phyloP scores from a whole-genome alignment of 2,329 filamentous ascomycete species.

The Xylariaceae sp. region DNA sequence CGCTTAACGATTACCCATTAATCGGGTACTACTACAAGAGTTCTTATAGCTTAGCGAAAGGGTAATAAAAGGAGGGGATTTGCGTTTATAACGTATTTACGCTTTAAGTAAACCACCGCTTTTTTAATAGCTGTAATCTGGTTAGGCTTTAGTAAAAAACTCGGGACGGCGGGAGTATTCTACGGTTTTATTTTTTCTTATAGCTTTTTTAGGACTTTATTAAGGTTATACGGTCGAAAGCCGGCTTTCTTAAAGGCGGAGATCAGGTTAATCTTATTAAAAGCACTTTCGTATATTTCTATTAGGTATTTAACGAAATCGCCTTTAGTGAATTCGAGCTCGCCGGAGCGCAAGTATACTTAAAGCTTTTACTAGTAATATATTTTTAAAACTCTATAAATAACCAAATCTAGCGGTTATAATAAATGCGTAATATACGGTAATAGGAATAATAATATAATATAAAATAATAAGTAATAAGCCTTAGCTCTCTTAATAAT shows the following conservation, averaged over 20 bases:
- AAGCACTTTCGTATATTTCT: background rate
- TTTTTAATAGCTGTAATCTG: too few relatives aligned
- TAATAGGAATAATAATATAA: background rate
- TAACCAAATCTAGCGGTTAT: background rate
- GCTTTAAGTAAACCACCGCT: too few relatives aligned
- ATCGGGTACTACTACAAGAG: too few relatives aligned
- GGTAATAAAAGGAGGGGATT: too few relatives aligned
- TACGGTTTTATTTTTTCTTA: background rate
- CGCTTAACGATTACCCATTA: too few relatives aligned
- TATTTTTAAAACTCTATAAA: background rate
- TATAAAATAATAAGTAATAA: background rate
- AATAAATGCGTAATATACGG: background rate
- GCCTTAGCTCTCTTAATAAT: background rate
- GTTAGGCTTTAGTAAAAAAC: too few relatives aligned
- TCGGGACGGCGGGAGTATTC: too few relatives aligned
- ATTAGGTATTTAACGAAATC: background rate
- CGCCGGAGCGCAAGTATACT: background rate
- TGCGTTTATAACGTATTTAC: too few relatives aligned
- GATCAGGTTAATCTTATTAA: background rate
- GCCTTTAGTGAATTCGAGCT: too few relatives aligned
- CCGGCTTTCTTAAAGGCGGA: background rate
- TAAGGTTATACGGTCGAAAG: background rate
- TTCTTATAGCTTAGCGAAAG: too few relatives aligned
- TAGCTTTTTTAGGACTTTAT: background rate
- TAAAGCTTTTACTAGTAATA: background rate